Base-by-base conservation (phyloP, 2,329 filamentous ascomycete genomes). In the Pestalotiopsis sp. region DNA sequence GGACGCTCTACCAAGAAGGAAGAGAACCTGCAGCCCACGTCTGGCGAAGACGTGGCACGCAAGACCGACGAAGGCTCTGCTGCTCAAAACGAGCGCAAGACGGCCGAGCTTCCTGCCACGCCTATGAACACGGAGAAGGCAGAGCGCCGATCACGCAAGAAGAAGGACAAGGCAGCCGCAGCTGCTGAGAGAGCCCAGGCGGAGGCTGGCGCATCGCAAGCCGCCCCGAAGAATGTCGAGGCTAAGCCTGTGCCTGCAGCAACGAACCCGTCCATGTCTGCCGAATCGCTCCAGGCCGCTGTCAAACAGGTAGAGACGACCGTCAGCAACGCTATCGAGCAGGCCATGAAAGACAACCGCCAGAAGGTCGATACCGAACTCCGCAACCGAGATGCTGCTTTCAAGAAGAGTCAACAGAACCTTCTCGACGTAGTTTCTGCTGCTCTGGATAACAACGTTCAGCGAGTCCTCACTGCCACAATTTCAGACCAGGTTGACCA, bases 401-500 rank as follows among this genome's bases (percentile, higher is more conserved):
- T 89, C 73, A 83, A 85, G 68, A 78, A 82, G 72, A 85, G 85
- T 69, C 87, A 89, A 75, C 79, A 85, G 20, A 84, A 85, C 73
- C 80, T 90, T 20, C 81, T 90, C 57, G 85, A 88, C 70, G 84
- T 87, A 78, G 87, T 90, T 49, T 89, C 87, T 4, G 82, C 87
- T 41, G 87, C 90, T 41, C 83, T 92, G 62, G 89, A 88, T 71
- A 84, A 87, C 70, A 90, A 90, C 76, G 90, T 88, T 23, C 86
- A 91, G 79, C 91, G 92, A 75, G 93, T 93, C 25, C 86, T 98
- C 49, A 86, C 90, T 70, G 90, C 90, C 70, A 93, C 97, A 73
- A 91, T 97, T 65, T 88, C 89, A 61, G 87, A 90, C 62, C 92
- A 92, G 78, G 93, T 97, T 72, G 88, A 93, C 70, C 86, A 90